These are phyloP conservation scores for Fistulina hepatica DNA, from an alignment of 1,284 basidiomycete genomes.

Conservation along the genomic window DNA sequence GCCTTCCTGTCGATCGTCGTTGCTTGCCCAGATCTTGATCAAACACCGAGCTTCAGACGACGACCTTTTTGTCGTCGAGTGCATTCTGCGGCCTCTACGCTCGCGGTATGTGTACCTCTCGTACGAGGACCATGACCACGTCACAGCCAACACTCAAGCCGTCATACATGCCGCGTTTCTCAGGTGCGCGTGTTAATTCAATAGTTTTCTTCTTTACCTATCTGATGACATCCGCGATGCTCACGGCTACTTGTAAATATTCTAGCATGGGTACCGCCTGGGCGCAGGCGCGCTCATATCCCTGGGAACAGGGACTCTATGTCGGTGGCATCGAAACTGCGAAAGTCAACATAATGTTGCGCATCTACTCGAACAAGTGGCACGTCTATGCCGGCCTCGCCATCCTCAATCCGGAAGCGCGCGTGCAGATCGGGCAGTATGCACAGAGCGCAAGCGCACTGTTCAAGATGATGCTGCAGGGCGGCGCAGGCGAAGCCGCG, in stretches of 20 bases:
- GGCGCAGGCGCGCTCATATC: constrained; percentile 70
- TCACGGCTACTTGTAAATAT: constrained; percentile 2
- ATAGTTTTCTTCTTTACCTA: neutral
- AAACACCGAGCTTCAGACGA: constrained; percentile 74
- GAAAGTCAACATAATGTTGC: constrained; percentile 94
- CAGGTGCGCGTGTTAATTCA: constrained; percentile 42
- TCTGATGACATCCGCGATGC: neutral
- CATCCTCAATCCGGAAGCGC: constrained; percentile 91
- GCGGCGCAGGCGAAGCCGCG: constrained; percentile 41
- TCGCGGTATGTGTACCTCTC: constrained; percentile 87
- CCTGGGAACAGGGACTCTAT: constrained; percentile 93
- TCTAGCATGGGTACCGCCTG: constrained; percentile 95
- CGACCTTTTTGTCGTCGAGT: constrained; percentile 72
- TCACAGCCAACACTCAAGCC: constrained; percentile 97
- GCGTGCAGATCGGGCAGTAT: constrained; percentile 83
- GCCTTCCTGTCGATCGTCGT: constrained; percentile 16
- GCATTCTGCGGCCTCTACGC: constrained; percentile 72
- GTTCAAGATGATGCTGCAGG: constrained; percentile 94
- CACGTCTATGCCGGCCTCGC: constrained; percentile 98
- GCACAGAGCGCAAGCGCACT: constrained; percentile 79
- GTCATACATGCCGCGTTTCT: constrained; percentile 97
- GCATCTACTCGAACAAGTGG: constrained; percentile 97
- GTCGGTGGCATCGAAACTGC: constrained; percentile 98
- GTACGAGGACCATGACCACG: constrained; percentile 92
- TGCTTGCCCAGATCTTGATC: constrained; percentile 65